These are phyloP conservation scores for Penicillium waksmanii DNA, from an alignment of 495 filamentous ascomycete genomes.

Conservation along the genomic window DNA sequence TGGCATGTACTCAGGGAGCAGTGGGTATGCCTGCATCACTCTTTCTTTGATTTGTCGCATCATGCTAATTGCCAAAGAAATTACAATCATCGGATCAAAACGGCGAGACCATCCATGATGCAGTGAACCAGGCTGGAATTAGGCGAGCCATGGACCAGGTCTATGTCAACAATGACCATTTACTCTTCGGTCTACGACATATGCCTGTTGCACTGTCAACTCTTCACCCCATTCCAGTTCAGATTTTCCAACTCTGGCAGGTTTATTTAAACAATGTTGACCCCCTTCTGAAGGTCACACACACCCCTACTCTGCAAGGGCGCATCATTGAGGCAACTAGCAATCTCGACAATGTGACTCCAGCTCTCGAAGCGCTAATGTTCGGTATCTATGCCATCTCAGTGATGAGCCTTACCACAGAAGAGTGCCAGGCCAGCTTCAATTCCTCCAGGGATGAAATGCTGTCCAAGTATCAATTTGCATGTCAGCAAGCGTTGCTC, in stretches of 20 bases:
- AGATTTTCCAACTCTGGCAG: slow-evolving; percentile 54
- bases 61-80: background rate
- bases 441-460: slow-evolving; percentile 48
- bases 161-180: slow-evolving; percentile 40
- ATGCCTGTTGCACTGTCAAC: slow-evolving; percentile 46
- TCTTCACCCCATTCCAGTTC: slow-evolving; percentile 49
- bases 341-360: slow-evolving; percentile 23
- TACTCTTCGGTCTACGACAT: slow-evolving; percentile 53
- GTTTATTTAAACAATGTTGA: slow-evolving; percentile 55
- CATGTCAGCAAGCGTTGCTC: slow-evolving; percentile 58
- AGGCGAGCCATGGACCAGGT: slow-evolving; percentile 50
- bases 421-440: slow-evolving; percentile 49
- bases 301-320: slow-evolving; percentile 54
- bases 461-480: slow-evolving; percentile 50
- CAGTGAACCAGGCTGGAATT: slow-evolving; percentile 35
- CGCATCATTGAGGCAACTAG: slow-evolving; percentile 43
- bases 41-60: background rate
- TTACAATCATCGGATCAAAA: background rate
- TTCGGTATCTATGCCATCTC: slow-evolving; percentile 62
- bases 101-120: slow-evolving; percentile 30
- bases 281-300: slow-evolving; percentile 57
- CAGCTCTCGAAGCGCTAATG: slow-evolving; percentile 46
- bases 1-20: background rate
- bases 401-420: slow-evolving; percentile 43
- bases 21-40: background rate